Percentiles rank a stretch among this genome's conserved stretches.
phyloP scores from a whole-genome alignment of 192 early-diverging fungal genomes.

The Allomyces macrogynus region DNA sequence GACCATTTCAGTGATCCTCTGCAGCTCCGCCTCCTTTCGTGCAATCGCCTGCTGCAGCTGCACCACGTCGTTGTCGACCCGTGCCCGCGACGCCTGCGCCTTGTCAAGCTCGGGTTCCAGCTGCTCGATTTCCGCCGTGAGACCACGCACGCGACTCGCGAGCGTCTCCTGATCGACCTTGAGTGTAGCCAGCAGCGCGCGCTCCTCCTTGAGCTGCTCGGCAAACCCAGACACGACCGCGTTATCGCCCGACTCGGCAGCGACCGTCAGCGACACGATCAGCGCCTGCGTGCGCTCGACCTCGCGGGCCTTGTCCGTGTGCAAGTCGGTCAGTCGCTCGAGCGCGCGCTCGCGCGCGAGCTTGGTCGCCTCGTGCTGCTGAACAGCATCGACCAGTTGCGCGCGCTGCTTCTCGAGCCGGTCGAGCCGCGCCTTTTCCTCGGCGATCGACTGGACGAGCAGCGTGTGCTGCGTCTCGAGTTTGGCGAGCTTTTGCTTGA shows the following conservation, averaged over 20 bases:
- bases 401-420: slow-evolving; percentile 9
- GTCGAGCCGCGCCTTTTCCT: slow-evolving; percentile 37
- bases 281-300: not conserved
- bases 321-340: slow-evolving; percentile 17
- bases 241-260: not conserved
- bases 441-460: slow-evolving; percentile 48
- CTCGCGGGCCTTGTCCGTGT: slow-evolving; percentile 14
- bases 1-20: too few species aligned
- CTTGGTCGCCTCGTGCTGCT: slow-evolving; percentile 16
- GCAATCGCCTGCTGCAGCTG: too few species aligned
- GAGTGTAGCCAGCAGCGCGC: not conserved
- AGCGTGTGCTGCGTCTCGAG: slow-evolving; percentile 67
- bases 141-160: not conserved
- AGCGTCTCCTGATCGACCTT: not conserved
- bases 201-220: slow-evolving; percentile 16
- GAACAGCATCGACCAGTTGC: slow-evolving; percentile 10
- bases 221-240: slow-evolving; percentile 6
- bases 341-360: slow-evolving; percentile 18
- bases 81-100: too few species aligned
- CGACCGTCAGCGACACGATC: not conserved
- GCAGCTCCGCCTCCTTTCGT: too few species aligned
- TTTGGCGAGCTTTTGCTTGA: slow-evolving; percentile 57
- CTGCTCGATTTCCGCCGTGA: slow-evolving; percentile 8
- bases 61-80: too few species aligned
- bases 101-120: slow-evolving; percentile 5